These are phyloP conservation scores for Teunomyces kruisii DNA, from an alignment of 805 yeast genomes.

Conservation along the genomic window DNA sequence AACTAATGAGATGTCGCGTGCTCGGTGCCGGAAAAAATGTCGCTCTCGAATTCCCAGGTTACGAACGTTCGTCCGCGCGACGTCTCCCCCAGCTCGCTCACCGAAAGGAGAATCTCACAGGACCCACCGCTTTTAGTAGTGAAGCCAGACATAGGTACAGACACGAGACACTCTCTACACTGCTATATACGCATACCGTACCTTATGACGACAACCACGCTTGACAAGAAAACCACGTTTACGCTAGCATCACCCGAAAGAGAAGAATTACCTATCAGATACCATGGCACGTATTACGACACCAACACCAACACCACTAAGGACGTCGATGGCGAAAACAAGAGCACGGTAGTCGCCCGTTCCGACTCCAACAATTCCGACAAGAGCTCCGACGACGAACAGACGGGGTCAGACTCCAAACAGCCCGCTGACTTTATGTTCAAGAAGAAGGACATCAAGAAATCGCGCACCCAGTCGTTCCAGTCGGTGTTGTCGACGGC, in stretches of 20 bases:
- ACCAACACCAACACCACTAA: neutral
- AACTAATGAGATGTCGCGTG: conserved; percentile 9
- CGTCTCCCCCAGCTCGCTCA: neutral
- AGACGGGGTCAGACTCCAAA: neutral
- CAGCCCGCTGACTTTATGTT: conserved; percentile 25
- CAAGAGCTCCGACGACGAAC: conserved; percentile 2
- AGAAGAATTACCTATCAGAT: neutral
- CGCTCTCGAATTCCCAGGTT: neutral
- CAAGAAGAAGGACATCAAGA: conserved; percentile 38
- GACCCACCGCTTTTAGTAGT: neutral
- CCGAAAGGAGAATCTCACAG: neutral
- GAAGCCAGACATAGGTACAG: neutral
- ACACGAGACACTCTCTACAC: neutral
- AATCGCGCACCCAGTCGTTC: conserved; percentile 41
- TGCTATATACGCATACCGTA: neutral
- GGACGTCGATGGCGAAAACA: no score
- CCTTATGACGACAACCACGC: neutral
- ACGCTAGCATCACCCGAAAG: conserved; percentile 4
- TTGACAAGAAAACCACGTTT: conserved; percentile 1
- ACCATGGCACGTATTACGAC: conserved; percentile 1
- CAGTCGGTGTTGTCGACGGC: conserved; percentile 47
- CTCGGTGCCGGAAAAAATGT: neutral
- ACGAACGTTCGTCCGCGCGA: neutral
- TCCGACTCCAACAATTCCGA: neutral
- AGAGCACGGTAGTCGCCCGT: neutral